These are phyloP conservation scores for Leccinum incarnatum DNA, from an alignment of 768 basidiomycete genomes.

Conservation along the genomic window DNA sequence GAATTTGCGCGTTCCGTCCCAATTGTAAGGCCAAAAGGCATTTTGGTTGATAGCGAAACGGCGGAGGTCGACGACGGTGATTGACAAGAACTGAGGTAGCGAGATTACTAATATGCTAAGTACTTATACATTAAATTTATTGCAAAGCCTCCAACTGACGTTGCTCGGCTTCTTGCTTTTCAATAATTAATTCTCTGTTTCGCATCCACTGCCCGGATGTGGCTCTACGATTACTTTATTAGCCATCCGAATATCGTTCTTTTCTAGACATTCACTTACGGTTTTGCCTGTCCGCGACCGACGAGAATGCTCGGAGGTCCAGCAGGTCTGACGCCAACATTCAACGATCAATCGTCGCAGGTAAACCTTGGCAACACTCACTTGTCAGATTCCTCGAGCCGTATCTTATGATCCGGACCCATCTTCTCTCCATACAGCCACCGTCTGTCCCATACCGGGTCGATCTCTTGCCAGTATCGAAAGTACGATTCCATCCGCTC, in stretches of 20 bases:
- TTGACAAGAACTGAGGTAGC: conserved; percentile 22
- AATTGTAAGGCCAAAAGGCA: conserved; percentile 77
- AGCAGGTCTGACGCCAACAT: conserved; percentile 2
- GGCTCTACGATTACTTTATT: not conserved
- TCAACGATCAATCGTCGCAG: not conserved
- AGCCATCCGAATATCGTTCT: not conserved
- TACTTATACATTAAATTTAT: conserved; percentile 1
- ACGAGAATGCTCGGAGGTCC: conserved; percentile 6
- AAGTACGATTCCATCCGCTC: conserved; percentile 29
- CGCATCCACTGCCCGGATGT: conserved; percentile 3
- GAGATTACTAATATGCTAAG: conserved; percentile 29
- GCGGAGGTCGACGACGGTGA: conserved; percentile 25
- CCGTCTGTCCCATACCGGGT: conserved; percentile 21
- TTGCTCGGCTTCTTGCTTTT: conserved; percentile 15
- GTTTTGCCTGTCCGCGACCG: not conserved
- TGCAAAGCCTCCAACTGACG: conserved; percentile 5
- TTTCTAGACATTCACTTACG: conserved; percentile 3
- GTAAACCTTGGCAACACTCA: not conserved
- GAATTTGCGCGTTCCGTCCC: conserved; percentile 72
- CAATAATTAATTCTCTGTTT: conserved; percentile 11
- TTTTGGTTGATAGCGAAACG: conserved; percentile 30
- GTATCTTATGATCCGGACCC: not conserved
- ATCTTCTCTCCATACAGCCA: conserved; percentile 24
- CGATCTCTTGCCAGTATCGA: conserved; percentile 26
- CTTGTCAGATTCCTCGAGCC: not conserved